phyloP scores from a whole-genome alignment of 192 early-diverging fungal species.

The Coemansia sp. region DNA sequence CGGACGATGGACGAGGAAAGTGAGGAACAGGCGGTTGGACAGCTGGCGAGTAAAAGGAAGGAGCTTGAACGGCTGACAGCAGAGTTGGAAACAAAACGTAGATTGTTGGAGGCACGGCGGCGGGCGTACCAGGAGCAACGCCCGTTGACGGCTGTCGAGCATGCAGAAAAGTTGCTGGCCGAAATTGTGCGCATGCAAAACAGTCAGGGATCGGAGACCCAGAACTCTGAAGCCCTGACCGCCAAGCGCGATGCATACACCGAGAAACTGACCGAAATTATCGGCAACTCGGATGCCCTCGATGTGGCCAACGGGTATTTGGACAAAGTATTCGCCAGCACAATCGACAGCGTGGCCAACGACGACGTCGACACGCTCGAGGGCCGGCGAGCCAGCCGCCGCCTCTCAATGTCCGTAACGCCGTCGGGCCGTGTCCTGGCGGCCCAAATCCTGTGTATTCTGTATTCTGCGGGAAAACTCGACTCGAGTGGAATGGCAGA shows the following conservation, averaged over 20 bases:
- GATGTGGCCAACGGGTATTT: conserved; percentile 41
- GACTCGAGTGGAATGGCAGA: conserved; percentile 38
- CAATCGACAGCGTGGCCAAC: conserved; percentile 52
- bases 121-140: conserved; percentile 35
- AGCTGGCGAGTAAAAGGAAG: conserved; percentile 23
- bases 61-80: conserved; percentile 26
- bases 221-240: conserved; percentile 11
- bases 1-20: conserved; percentile 48
- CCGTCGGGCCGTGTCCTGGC: conserved; percentile 43
- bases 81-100: conserved; percentile 41
- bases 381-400: conserved; percentile 40
- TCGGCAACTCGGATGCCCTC: conserved; percentile 41
- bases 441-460: conserved; percentile 50
- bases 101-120: conserved; percentile 33
- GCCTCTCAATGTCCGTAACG: conserved; percentile 41
- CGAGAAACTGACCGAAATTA: conserved; percentile 32
- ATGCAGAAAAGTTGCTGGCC: conserved; percentile 36
- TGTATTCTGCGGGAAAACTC: conserved; percentile 28
- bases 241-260: conserved; percentile 15
- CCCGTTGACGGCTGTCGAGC: conserved; percentile 46
- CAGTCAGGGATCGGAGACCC: not conserved
- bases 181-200: conserved; percentile 12
- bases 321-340: conserved; percentile 49
- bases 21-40: conserved; percentile 42
- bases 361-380: conserved; percentile 46